phyloP scores from a whole-genome alignment of 345 rosid species.

The Heritiera fomes region DNA sequence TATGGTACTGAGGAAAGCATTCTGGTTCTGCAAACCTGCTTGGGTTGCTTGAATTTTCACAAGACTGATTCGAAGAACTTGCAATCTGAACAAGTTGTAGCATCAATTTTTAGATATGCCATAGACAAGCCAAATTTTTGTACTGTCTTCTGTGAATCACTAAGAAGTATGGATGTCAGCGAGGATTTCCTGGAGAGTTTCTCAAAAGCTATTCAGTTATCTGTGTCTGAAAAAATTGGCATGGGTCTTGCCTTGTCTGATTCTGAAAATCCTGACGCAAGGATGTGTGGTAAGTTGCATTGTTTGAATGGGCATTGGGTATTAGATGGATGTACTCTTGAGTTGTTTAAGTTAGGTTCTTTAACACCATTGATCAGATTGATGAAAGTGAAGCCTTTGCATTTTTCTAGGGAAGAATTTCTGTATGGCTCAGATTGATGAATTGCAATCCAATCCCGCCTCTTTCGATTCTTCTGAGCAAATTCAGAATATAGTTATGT shows the following conservation, averaged over 20 bases:
- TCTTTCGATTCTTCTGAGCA: conserved; percentile 58
- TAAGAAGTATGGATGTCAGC: conserved; percentile 45
- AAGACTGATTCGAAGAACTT: conserved; percentile 40
- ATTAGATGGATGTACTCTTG: background rate
- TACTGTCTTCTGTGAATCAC: conserved; percentile 61
- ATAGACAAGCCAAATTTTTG: conserved; percentile 60
- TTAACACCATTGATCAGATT: background rate
- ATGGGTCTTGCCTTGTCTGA: conserved; percentile 73
- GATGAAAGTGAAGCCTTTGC: conserved; percentile 13
- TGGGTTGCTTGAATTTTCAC: conserved; percentile 51
- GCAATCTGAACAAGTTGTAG: conserved; percentile 51
- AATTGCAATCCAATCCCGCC: conserved; percentile 50
- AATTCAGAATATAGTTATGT: conserved; percentile 68
- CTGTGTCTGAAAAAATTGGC: conserved; percentile 64
- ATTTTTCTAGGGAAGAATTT: conserved; percentile 63
- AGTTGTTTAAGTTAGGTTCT: background rate
- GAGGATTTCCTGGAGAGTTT: conserved; percentile 53
- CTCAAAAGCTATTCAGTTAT: conserved; percentile 44
- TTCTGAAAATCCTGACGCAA: conserved; percentile 51
- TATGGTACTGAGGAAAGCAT: conserved; percentile 62
- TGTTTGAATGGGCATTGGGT: background rate
- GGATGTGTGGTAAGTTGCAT: conserved; percentile 51
- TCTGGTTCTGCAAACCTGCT: conserved; percentile 60
- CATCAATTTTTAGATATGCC: conserved; percentile 51
- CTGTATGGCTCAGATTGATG: conserved; percentile 64